Evolutionary conservation across 2,329 filamentous ascomycete genomes (phyloP).

Genomic region (Boeremia exigua): DNA sequence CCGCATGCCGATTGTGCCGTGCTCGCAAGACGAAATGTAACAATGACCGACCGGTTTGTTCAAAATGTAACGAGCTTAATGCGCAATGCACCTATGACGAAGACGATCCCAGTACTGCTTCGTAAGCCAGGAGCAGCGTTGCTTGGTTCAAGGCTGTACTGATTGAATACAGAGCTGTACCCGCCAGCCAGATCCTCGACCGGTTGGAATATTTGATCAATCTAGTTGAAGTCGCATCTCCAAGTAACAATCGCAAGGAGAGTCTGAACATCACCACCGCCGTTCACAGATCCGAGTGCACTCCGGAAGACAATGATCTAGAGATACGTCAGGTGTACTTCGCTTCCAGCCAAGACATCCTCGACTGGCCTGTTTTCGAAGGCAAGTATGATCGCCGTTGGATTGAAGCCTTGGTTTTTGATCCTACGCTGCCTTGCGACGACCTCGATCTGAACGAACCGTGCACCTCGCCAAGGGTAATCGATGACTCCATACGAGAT

Average conservation of each 20-base stretch:
- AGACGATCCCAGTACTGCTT: constrained; percentile 1
- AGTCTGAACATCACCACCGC: not conserved
- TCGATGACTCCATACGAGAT: constrained; percentile 3
- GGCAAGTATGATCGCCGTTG: constrained; percentile 23
- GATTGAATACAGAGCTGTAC: not conserved
- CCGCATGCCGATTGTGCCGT: constrained; percentile 16
- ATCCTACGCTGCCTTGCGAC: constrained; percentile 11
- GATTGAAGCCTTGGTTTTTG: constrained; percentile 22
- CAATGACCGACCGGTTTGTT: constrained; percentile 22
- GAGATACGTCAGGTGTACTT: not conserved
- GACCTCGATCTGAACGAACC: not conserved
- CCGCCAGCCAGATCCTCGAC: constrained; percentile 11
- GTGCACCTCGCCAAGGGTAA: constrained; percentile 8
- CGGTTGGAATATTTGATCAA: constrained; percentile 13
- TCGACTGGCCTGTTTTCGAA: constrained; percentile 42
- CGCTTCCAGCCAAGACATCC: constrained; percentile 28
- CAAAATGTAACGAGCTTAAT: constrained; percentile 16
- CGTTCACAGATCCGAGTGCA: not conserved
- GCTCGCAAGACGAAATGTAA: constrained; percentile 22
- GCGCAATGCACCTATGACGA: constrained; percentile 17
- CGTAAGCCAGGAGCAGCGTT: not conserved
- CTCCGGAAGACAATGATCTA: not conserved
- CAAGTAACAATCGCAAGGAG: no score
- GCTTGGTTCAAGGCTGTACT: not conserved
- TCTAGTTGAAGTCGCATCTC: not conserved